Evolutionary conservation across 495 filamentous ascomycete genomes (phyloP).

Genomic region (Cairneyella variabilis): DNA sequence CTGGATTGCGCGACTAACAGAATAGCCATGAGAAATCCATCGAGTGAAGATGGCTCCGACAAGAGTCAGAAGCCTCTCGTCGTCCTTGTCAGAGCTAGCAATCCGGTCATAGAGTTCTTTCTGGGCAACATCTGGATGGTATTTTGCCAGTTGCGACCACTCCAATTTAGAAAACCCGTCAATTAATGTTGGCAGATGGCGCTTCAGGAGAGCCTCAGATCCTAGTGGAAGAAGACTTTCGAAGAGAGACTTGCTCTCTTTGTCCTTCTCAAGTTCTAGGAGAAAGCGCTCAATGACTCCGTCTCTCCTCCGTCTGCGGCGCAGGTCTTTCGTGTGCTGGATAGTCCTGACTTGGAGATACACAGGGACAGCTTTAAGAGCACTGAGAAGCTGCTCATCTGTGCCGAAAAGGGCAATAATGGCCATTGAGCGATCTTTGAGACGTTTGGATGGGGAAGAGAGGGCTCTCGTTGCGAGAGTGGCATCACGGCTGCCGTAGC

Average conservation of each 20-base stretch:
- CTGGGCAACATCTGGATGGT: neutral
- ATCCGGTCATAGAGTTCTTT: neutral
- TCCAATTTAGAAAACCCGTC: neutral
- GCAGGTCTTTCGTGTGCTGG: neutral
- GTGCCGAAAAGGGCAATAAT: neutral
- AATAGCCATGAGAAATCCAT: neutral
- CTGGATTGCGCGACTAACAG: no score
- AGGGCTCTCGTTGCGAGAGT: neutral
- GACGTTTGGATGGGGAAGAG: neutral
- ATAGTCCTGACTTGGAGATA: conserved; percentile 2
- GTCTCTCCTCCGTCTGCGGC: neutral
- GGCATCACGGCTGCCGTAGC: conserved; percentile 7
- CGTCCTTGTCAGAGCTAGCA: neutral
- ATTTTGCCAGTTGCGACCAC: conserved; percentile 3
- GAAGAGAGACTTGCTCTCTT: neutral
- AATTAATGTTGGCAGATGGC: neutral
- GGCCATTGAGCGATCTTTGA: conserved; percentile 2
- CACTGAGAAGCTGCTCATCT: neutral
- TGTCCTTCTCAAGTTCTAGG: neutral
- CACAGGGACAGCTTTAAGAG: neutral
- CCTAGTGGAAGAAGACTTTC: neutral
- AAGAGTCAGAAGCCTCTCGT: neutral
- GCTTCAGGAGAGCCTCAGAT: neutral
- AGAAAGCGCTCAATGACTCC: conserved; percentile 2
- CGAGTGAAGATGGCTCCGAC: neutral